Base-by-base conservation (phyloP, 331 rosid genomes). In the Saraca asoca region DNA sequence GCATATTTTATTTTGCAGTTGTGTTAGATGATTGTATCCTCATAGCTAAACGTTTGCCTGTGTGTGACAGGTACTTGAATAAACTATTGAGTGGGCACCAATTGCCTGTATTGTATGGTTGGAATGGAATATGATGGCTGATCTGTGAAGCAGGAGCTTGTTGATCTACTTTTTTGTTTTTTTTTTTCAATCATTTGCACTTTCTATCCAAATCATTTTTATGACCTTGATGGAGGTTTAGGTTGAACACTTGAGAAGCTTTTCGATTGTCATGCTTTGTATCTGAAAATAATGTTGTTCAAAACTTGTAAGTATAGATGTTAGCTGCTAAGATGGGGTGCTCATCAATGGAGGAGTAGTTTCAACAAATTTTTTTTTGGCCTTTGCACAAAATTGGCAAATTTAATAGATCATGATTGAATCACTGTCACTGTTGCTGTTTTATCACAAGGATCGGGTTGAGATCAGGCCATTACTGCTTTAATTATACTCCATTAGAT, bases 81-180 rank as follows among this genome's bases (percentile, higher is more conserved):
- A 16, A 29, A 38, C 56, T 44, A 54, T 45, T 15, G 15, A 58
- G 58, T 44, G 52, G 1, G 58, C 70, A 31, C 44, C 11, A 38
- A 8, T 53, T 51, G 72, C 71, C 5, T 48, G 17, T 18, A 51
- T 37, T 70, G 15, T 51, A 15, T 75, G 52, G 8, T 31, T 70
- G 17, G 68, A 53, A 7, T 17, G 52, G 42, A 37, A 58, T 51
- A 18, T 18, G 77, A 58, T 38, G 78, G 71, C 19, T 62, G 34
- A 60, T 78, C 58, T 59, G 34, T 43, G 75, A 72, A 67, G 68
- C 72, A 53, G 50, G 58, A 72, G 71, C 82, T 50, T 59, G 65
- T 44, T 42, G 70, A 37, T 42, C 37, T 10, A 8, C 43, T 39
- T 10, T 9, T 29, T 46, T 16, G 33, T n/a, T 9, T 53, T 29